A percentile compares a stretch with the other conserved stretches of the same genome.
phyloP scores from a whole-genome alignment of 257 asterid species.

The Solanum corneliomulleri region DNA sequence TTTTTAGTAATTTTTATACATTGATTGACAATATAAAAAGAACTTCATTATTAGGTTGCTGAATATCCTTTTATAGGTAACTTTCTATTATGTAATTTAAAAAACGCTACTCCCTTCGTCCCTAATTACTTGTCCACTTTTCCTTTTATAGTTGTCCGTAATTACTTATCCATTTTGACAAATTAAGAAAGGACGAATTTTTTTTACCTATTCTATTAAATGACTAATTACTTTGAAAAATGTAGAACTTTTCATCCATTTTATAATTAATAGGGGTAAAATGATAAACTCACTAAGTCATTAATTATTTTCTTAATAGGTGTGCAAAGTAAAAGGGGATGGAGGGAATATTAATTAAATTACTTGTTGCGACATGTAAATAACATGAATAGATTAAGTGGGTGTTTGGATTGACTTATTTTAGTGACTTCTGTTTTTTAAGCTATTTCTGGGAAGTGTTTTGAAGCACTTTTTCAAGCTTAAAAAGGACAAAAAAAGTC shows the following conservation, averaged over 20 bases:
- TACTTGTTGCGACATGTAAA: neutral
- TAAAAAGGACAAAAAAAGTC: neutral
- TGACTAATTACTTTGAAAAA: no score
- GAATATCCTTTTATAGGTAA: neutral
- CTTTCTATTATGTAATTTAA: neutral
- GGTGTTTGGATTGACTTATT: neutral
- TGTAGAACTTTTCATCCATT: no score
- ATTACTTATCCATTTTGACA: no score
- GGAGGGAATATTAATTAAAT: neutral
- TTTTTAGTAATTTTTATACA: neutral
- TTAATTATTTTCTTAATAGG: no score
- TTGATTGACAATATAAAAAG: neutral
- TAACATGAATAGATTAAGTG: neutral
- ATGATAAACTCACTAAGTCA: no score
- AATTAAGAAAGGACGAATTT: no score
- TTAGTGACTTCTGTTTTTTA: neutral
- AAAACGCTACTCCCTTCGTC: no score
- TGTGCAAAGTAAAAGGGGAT: no score
- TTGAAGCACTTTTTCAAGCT: neutral
- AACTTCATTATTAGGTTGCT: neutral
- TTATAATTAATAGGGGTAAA: no score
- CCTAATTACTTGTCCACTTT: no score
- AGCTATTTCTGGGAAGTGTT: neutral
- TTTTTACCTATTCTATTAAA: no score
- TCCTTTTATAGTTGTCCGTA: no score